These are phyloP conservation scores for Claviceps africana DNA, from an alignment of 2,329 filamentous ascomycete species.

Conservation along the genomic window DNA sequence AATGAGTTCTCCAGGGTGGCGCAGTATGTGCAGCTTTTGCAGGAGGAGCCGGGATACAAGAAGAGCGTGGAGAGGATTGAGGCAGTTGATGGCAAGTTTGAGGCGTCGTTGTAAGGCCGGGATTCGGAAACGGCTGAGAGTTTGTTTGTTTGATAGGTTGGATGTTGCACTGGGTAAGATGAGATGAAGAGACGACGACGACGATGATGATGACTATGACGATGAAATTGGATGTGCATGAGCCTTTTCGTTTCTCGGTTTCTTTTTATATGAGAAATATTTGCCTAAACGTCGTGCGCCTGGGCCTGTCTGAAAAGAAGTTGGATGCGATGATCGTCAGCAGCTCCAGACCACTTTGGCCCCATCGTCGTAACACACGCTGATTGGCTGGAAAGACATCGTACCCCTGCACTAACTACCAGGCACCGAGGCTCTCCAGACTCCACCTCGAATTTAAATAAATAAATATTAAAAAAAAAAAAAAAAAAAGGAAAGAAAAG, in stretches of 20 bases:
- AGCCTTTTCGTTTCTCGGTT: too few relatives aligned
- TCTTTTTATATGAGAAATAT: not conserved
- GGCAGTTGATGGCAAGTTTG: constrained; percentile 30
- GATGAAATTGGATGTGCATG: not conserved
- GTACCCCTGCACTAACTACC: not conserved
- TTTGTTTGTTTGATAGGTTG: not conserved
- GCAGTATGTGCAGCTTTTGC: constrained; percentile 32
- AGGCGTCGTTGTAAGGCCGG: constrained; percentile 7
- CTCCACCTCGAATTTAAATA: constrained; percentile 1
- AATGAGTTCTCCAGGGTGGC: constrained; percentile 29
- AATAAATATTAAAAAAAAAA: too few relatives aligned
- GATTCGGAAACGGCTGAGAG: too few relatives aligned
- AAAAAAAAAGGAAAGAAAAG: not conserved
- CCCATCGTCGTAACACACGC: not conserved
- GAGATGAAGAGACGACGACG: not conserved
- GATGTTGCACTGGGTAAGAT: not conserved
- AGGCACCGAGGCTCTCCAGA: not conserved
- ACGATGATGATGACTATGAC: not conserved
- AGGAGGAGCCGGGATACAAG: constrained; percentile 33
- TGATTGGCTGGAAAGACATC: not conserved
- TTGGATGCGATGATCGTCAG: not conserved
- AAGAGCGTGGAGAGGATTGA: constrained; percentile 34
- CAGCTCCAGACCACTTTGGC: not conserved
- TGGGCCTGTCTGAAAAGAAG: too few relatives aligned
- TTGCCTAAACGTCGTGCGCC: too few relatives aligned